These are phyloP conservation scores for Jackrogersella multiformis DNA, from an alignment of 495 filamentous ascomycete species.

Conservation along the genomic window DNA sequence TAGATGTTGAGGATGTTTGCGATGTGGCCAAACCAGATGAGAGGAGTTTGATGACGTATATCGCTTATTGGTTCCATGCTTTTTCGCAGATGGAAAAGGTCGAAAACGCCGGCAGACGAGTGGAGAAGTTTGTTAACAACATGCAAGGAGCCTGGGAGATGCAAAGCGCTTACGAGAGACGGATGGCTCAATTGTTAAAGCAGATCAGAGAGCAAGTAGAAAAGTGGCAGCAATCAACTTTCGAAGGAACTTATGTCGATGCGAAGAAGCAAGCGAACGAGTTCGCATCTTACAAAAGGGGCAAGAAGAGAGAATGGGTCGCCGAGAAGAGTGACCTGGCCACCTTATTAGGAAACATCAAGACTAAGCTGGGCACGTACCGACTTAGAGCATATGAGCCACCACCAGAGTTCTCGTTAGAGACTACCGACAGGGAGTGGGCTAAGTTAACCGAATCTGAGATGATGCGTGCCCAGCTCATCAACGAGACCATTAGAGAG, in stretches of 20 bases:
- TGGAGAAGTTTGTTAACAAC: conserved; percentile 98
- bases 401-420: conserved; percentile 78
- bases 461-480: conserved; percentile 85
- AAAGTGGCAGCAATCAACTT: conserved; percentile 78
- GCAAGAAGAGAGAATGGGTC: conserved; percentile 91
- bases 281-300: conserved; percentile 88
- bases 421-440: conserved; percentile 86
- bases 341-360: conserved; percentile 95
- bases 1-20: conserved; percentile 98
- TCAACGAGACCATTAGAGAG: conserved; percentile 98
- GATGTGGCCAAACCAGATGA: conserved; percentile 96
- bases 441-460: conserved; percentile 77
- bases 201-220: conserved; percentile 76
- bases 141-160: conserved; percentile 99
- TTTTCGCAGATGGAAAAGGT: conserved; percentile 98
- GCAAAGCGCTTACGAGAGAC: conserved; percentile 92
- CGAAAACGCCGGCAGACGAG: conserved; percentile 93
- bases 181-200: conserved; percentile 80
- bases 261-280: conserved; percentile 85
- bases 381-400: conserved; percentile 90
- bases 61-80: conserved; percentile 99
- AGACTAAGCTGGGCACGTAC: conserved; percentile 96
- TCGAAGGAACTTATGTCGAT: conserved; percentile 91
- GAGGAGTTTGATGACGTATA: conserved; percentile 97
- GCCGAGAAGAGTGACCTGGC: conserved; percentile 96